Evolutionary conservation across 2,329 filamentous ascomycete genomes (phyloP), one percentile per base, ranked within the genome.

Genomic region (Pyrenochaeta sp.): DNA sequence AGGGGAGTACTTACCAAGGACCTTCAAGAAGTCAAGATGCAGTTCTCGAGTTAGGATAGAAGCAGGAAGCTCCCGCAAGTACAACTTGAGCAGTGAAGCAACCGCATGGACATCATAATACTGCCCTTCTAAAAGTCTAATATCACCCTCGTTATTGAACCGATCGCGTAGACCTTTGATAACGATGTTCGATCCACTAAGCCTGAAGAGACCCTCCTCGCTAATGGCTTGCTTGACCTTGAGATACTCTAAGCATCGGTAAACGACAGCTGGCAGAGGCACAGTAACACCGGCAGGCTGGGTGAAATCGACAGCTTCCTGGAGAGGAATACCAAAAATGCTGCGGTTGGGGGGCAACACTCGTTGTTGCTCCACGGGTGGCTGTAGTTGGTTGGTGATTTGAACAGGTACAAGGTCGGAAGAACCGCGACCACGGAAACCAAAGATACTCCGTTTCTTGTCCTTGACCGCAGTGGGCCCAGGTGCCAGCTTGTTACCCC

Each of bases 41-140:
- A 97, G 82, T 63, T 98, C 94, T 56, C 92, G 85, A 1, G 95
- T 98, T 56, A 99, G 81, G 31, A 99, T 94, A 14, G 92, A 96
- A 1, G 89, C 90, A 4, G 95, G 95, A 47, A 99, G 81, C 76
- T 99, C 95, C 49, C 95, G 89, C 40, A 99, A 82, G 74, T 98
- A 99, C 43, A 96, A 83, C 78, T 99, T 99, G 68, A 99, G 83
- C 42, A 99, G 82, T 30, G 93, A 97, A 7, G 95, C 95, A 10
- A 99, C 90, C 0, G 95, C 95, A 74, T 99, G 94, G 21, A 99
- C 93, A 74, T 99, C 95, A 72, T 97, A 92, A 73, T 94, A 96
- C 53, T 91, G 87, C 44, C 90, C 89, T 54, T 94, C 93, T 21
- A 97, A 75, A 45, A 99, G 82, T 72, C 97, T 92, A 61, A 99